Evolutionary conservation across 257 asterid genomes (phyloP).

Genomic region (Haberlea rhodopensis): DNA sequence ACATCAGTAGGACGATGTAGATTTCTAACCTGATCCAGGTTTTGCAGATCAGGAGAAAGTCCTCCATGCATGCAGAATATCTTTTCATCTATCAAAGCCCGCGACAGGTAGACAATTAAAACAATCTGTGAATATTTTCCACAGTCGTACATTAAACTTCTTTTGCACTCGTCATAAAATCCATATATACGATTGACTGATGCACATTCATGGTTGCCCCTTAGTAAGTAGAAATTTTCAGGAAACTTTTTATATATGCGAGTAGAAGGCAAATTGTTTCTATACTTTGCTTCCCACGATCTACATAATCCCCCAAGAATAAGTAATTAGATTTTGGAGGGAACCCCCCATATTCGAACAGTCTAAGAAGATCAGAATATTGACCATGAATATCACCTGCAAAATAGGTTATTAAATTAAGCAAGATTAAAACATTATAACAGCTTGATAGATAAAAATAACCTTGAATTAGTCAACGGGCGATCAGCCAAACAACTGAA

Average conservation of each 20-base stretch:
- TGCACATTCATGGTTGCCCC: conserved; percentile 88
- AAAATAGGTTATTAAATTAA: conserved; percentile 8
- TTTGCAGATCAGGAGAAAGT: conserved; percentile 64
- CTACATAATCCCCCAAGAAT: conserved; percentile 77
- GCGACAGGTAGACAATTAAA: conserved; percentile 80
- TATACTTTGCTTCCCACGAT: conserved; percentile 81
- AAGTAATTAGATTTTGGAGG: conserved; percentile 77
- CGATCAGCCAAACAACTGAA: background rate
- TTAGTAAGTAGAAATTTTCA: conserved; percentile 68
- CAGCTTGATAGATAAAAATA: conserved; percentile 4
- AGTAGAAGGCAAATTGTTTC: conserved; percentile 79
- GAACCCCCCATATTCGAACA: conserved; percentile 68
- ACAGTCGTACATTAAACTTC: conserved; percentile 64
- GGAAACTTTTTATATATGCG: conserved; percentile 73
- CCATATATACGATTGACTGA: conserved; percentile 76
- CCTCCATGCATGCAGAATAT: conserved; percentile 89
- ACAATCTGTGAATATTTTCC: conserved; percentile 75
- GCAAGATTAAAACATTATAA: background rate
- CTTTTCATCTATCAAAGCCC: conserved; percentile 70
- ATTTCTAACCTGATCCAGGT: conserved; percentile 65
- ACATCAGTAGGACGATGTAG: conserved; percentile 69
- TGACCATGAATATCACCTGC: conserved; percentile 85
- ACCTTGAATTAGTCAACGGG: conserved; percentile 3
- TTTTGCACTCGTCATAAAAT: conserved; percentile 74
- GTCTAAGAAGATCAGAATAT: conserved; percentile 72